A percentile compares a stretch with the other conserved stretches of the same genome.
Conservation (phyloP, 208 protist genomes). For the Leishmania major region DNA sequence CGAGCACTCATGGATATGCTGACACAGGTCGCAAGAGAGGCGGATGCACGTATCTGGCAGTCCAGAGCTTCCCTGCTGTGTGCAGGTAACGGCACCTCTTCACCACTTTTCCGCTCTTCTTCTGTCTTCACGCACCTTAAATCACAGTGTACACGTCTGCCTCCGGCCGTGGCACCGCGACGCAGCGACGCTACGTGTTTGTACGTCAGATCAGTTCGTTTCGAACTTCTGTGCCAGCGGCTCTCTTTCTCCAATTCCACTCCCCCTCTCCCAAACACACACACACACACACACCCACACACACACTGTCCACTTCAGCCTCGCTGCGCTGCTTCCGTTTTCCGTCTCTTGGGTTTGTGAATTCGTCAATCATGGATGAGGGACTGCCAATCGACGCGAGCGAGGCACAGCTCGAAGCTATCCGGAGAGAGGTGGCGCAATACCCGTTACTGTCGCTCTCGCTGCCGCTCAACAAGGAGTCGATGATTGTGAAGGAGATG, state of each 20-base stretch:
- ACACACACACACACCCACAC: too few relatives aligned
- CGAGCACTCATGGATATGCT: background rate
- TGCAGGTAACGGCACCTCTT: background rate
- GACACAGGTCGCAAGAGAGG: background rate
- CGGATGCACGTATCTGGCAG: too few relatives aligned
- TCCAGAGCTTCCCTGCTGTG: too few relatives aligned
- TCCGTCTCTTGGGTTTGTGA: too few relatives aligned
- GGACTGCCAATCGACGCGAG: background rate
- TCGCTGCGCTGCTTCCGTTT: background rate
- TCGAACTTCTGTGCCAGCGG: background rate
- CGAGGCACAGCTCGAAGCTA: conserved; percentile 59
- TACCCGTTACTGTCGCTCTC: conserved; percentile 45
- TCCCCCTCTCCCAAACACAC: background rate
- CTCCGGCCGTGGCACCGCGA: background rate
- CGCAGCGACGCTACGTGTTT: background rate
- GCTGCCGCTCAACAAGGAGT: conserved; percentile 32
- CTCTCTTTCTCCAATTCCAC: background rate
- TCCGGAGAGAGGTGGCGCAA: conserved; percentile 60
- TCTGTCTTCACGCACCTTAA: background rate
- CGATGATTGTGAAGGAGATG: conserved; percentile 49
- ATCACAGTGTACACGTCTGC: background rate
- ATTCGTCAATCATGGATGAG: background rate
- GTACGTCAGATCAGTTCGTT: background rate
- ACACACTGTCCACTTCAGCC: background rate
- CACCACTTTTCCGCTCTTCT: background rate